Conservation (phyloP, 2,329 filamentous ascomycete genomes). For the Colletotrichum scovillei region DNA sequence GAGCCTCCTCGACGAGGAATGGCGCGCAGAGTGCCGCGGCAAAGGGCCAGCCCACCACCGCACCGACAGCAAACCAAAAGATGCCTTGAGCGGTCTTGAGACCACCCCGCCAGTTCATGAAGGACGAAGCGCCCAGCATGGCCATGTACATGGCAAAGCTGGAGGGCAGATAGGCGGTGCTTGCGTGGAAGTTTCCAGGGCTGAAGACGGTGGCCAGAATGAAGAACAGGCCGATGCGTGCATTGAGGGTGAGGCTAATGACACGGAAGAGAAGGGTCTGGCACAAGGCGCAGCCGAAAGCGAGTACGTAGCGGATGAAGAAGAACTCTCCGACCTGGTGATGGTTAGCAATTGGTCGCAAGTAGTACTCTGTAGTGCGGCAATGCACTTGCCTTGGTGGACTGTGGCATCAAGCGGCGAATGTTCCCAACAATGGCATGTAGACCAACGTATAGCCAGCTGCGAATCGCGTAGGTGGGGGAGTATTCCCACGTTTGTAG, state of each 20-base stretch:
- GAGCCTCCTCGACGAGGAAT: constrained; percentile 81
- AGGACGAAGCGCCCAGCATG: constrained; percentile 87
- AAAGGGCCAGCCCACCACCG: constrained; percentile 94
- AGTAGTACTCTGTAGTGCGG: too few relatives aligned
- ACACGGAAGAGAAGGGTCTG: constrained; percentile 85
- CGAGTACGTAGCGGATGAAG: constrained; percentile 81
- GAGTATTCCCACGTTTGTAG: constrained; percentile 99
- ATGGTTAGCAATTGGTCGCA: not conserved
- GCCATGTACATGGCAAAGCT: constrained; percentile 97
- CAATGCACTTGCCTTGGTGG: constrained; percentile 62
- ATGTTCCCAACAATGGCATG: constrained; percentile 80
- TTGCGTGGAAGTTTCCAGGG: constrained; percentile 94
- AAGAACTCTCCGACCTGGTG: constrained; percentile 81
- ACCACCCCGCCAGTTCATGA: constrained; percentile 89
- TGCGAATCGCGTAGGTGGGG: constrained; percentile 92
- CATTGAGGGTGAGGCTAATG: constrained; percentile 81
- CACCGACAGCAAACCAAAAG: constrained; percentile 89
- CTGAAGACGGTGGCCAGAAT: constrained; percentile 80
- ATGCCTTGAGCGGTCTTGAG: constrained; percentile 85
- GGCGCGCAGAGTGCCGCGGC: constrained; percentile 84
- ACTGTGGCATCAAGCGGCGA: constrained; percentile 70
- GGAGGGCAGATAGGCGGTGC: constrained; percentile 87
- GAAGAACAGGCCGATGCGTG: constrained; percentile 87
- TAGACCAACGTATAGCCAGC: constrained; percentile 88
- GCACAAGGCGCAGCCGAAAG: constrained; percentile 80